Percentiles rank a stretch among this genome's conserved stretches.
Conservation (phyloP, 2,329 filamentous ascomycete species). For the Ophiostoma sp. region DNA sequence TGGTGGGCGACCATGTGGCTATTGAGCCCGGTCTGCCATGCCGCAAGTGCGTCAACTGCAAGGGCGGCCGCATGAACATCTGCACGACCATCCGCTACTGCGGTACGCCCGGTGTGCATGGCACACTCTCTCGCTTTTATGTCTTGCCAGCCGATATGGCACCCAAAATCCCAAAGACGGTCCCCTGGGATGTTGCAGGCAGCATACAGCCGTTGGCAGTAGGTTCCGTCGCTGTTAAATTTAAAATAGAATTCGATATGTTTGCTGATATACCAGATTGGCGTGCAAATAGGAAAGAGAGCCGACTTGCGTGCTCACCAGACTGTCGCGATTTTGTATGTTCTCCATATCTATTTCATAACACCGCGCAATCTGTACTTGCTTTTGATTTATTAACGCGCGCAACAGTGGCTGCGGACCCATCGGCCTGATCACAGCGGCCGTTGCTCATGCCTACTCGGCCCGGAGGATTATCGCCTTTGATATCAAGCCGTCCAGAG, state of each 20-base stretch:
- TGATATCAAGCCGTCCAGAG: slow-evolving; percentile 77
- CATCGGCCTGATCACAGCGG: slow-evolving; percentile 82
- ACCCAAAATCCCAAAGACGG: slow-evolving; percentile 77
- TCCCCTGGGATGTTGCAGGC: slow-evolving; percentile 82
- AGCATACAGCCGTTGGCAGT: slow-evolving; percentile 81
- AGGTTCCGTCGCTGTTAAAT: not conserved
- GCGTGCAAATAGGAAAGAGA: slow-evolving; percentile 73
- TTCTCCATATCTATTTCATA: not conserved
- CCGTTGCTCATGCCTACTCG: slow-evolving; percentile 79
- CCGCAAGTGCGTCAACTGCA: slow-evolving; percentile 74
- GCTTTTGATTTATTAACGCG: not conserved
- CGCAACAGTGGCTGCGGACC: slow-evolving; percentile 66
- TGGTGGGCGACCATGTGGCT: slow-evolving; percentile 77
- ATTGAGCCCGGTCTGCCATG: slow-evolving; percentile 89
- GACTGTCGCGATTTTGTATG: slow-evolving; percentile 70
- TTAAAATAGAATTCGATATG: not conserved
- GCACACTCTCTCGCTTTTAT: slow-evolving; percentile 86
- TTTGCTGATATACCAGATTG: slow-evolving; percentile 45
- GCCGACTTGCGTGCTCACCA: slow-evolving; percentile 71
- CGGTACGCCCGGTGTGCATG: slow-evolving; percentile 85
- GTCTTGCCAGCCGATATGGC: slow-evolving; percentile 82
- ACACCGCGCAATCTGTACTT: no score
- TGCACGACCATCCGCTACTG: slow-evolving; percentile 87
- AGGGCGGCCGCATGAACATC: slow-evolving; percentile 85
- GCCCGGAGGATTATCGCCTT: slow-evolving; percentile 80